These are phyloP conservation scores for Pluteus cervinus DNA, from an alignment of 768 basidiomycete genomes.

Conservation along the genomic window DNA sequence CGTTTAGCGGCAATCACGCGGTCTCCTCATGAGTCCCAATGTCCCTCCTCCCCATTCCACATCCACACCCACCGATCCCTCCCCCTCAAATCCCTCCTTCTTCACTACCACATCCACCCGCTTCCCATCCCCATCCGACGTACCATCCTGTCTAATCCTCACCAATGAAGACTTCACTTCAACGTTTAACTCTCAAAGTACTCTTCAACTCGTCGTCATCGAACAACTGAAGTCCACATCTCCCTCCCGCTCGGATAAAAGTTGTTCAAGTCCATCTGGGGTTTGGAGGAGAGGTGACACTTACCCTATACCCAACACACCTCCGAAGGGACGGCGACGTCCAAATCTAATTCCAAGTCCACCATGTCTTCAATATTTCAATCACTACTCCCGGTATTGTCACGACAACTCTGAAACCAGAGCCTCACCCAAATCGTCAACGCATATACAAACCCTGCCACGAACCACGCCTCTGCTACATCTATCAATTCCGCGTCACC, in stretches of 20 bases:
- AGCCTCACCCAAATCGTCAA: background rate
- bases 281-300: conserved; percentile 11
- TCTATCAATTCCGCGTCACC: conserved; percentile 15
- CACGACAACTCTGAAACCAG: background rate
- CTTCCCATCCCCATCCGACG: background rate
- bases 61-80: too few relatives aligned
- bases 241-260: conserved; percentile 10
- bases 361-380: too few relatives aligned
- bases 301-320: conserved; percentile 3
- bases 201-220: conserved; percentile 19
- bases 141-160: conserved; percentile 18
- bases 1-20: conserved; percentile 14
- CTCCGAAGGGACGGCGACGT: background rate
- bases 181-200: conserved; percentile 19
- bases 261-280: conserved; percentile 14
- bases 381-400: background rate
- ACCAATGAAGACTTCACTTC: conserved; percentile 18
- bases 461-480: conserved; percentile 19
- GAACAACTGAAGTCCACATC: conserved; percentile 11
- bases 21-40: conserved; percentile 1
- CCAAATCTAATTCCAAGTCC: too few relatives aligned
- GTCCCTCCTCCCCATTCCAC: too few relatives aligned
- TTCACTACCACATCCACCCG: too few relatives aligned
- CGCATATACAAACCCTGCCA: background rate
- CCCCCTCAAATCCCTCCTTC: too few relatives aligned